Percentiles rank a stretch among this genome's conserved stretches.
These are phyloP conservation scores for Fusarium miscanthi DNA, from an alignment of 2,329 filamentous ascomycete species.

Conservation along the genomic window DNA sequence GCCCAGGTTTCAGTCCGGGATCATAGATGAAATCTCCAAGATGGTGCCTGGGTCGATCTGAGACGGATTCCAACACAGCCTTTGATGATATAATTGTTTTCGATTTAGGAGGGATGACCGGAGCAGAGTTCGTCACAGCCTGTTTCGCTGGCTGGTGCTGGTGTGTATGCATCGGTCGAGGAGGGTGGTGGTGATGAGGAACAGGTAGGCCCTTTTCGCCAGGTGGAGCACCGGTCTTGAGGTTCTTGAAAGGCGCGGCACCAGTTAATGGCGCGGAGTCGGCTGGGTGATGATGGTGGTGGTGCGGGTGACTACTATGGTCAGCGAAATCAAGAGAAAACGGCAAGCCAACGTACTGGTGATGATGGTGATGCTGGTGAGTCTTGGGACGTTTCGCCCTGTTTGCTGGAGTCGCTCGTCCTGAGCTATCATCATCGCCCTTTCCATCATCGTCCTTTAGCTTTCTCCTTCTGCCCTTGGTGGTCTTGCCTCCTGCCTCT, in stretches of 20 bases:
- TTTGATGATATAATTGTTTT: constrained; percentile 76
- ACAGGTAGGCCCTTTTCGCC: constrained; percentile 53
- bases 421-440: constrained; percentile 74
- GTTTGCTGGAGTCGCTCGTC: constrained; percentile 68
- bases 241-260: constrained; percentile 60
- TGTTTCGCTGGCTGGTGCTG: constrained; percentile 44
- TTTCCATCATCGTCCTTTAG: constrained; percentile 79
- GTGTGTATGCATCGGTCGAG: constrained; percentile 48
- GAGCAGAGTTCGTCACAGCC: constrained; percentile 31
- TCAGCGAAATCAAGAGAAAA: constrained; percentile 33
- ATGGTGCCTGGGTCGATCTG: constrained; percentile 78
- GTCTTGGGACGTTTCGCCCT: constrained; percentile 76
- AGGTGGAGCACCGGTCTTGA: constrained; percentile 60
- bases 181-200: constrained; percentile 62
- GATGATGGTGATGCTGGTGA: constrained; percentile 73
- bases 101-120: constrained; percentile 65
- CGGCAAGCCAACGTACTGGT: constrained; percentile 63
- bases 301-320: constrained; percentile 62
- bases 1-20: constrained; percentile 68
- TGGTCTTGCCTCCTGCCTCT: constrained; percentile 55
- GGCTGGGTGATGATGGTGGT: constrained; percentile 66
- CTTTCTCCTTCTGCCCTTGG: constrained; percentile 73
- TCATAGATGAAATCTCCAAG: constrained; percentile 88
- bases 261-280: constrained; percentile 57
- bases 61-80: constrained; percentile 76